Base-by-base conservation (phyloP, 805 yeast genomes). In the Kodamaea fukazawae region DNA sequence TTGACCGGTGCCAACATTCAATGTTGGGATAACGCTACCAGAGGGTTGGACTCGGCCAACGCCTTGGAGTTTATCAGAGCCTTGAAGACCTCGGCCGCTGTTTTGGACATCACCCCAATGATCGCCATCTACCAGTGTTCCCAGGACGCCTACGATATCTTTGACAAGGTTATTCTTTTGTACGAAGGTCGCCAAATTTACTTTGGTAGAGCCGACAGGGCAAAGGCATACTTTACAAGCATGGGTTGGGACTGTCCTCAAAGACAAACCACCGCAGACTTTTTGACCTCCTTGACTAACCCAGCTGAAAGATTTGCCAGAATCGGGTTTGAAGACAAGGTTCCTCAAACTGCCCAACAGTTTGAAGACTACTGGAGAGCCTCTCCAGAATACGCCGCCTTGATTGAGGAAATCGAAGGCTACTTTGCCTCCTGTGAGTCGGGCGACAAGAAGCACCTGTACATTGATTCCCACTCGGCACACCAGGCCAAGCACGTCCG, bases 11-110 rank as follows among this genome's bases (percentile, higher is more conserved):
- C 78, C 47, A 64, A 75, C 29, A 67, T 82, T 33, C 79, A 74
- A 46, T 77, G 83, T 58, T 81, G 85, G 78, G 89, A 85, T 65
- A 86, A 85, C 54, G 82, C 90, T 3, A 86, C 95, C 3, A 76
- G 91, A 66, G 95, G 95, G 49, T 69, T 86, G 41, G 95, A 85
- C 61, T 75, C 91, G 3, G 83, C 91, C 4, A 85, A 91, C 30
- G 93, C 95, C 4, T 67, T 82, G 43, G 89, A 83, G 54, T 85
- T 78, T 51, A 70, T 83, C 20, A 69, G 77, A 44, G 81, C 86
- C 16, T 67, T 85, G 42, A 78, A 83, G 50, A 71, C 78, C 2
- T 63, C 76, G 11, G 80, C 87, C 4, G 61, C 68, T 26, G 58
- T 79, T 56, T 60, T 75, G 45, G 70, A 76, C 33, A 64, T 75